Evolutionary conservation across 768 basidiomycete genomes (phyloP).

Genomic region (Amyloporia xantha): DNA sequence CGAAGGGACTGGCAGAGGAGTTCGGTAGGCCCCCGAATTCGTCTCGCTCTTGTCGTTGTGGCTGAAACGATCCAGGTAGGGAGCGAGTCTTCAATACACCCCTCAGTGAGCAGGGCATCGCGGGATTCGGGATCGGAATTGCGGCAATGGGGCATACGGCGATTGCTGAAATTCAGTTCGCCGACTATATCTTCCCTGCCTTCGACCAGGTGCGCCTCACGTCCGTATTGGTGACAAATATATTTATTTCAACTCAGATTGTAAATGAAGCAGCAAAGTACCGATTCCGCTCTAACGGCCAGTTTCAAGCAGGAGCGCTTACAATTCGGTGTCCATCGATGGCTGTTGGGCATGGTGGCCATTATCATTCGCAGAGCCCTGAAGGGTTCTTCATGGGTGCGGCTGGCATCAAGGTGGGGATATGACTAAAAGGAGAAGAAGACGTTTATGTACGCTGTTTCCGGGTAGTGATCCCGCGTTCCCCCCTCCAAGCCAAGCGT

Average conservation of each 20-base stretch:
- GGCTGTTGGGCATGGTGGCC: constrained; percentile 85
- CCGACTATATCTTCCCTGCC: constrained; percentile 89
- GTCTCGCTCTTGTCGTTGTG: background rate
- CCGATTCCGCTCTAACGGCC: constrained; percentile 82
- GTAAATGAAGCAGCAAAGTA: constrained; percentile 96
- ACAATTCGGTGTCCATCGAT: constrained; percentile 85
- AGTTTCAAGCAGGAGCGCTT: constrained; percentile 74
- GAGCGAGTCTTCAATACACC: constrained; percentile 97
- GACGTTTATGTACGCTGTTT: no score
- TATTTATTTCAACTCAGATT: constrained; percentile 38
- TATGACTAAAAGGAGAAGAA: no score
- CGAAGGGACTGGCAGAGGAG: constrained; percentile 82
- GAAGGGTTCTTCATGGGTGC: constrained; percentile 94
- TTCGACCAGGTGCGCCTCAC: constrained; percentile 71
- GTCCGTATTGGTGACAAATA: background rate
- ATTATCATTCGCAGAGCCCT: constrained; percentile 94
- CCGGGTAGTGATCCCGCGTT: constrained; percentile 83
- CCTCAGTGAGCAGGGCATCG: constrained; percentile 88
- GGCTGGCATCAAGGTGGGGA: constrained; percentile 74
- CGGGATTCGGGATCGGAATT: constrained; percentile 88
- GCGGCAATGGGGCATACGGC: constrained; percentile 92
- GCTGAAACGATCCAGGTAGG: constrained; percentile 44
- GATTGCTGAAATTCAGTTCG: constrained; percentile 90
- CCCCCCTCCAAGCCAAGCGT: constrained; percentile 94
- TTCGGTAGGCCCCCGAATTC: constrained; percentile 44